Conservation (phyloP, 148 eudicot genomes). For the Polygonum aviculare region DNA sequence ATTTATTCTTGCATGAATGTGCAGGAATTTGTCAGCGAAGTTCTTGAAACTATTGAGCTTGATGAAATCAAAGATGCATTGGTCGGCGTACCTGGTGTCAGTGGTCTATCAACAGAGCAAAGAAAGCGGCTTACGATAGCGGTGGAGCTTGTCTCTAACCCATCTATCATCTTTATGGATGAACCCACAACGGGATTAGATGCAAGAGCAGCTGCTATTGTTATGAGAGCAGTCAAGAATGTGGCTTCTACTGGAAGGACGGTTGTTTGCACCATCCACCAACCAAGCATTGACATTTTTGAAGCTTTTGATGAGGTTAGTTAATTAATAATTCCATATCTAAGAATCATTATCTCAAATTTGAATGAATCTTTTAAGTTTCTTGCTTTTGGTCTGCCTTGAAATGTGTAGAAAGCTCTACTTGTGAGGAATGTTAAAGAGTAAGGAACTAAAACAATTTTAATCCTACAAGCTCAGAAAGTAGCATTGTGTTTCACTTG, state of each 20-base stretch:
- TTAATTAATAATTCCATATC: not conserved
- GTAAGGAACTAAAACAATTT: not conserved
- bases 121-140: constrained; percentile 78
- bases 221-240: constrained; percentile 72
- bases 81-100: constrained; percentile 58
- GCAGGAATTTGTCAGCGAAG: constrained; percentile 69
- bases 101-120: constrained; percentile 77
- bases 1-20: constrained; percentile 5
- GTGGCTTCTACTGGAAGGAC: constrained; percentile 71
- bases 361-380: not conserved
- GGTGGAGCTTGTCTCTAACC: constrained; percentile 82
- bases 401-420: not conserved
- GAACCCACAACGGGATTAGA: constrained; percentile 85
- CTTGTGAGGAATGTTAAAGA: not conserved
- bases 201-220: constrained; percentile 84
- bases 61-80: constrained; percentile 47
- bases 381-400: not conserved
- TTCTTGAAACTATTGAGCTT: constrained; percentile 67
- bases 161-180: constrained; percentile 80
- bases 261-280: constrained; percentile 89
- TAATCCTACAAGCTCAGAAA: not conserved
- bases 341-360: not conserved
- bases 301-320: constrained; percentile 85
- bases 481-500: not conserved
- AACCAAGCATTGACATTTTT: constrained; percentile 83